Evolutionary conservation across 1,284 basidiomycete species (phyloP), one percentile per base, ranked within the genome.

Genomic region (Microbotryomycetes sp.): DNA sequence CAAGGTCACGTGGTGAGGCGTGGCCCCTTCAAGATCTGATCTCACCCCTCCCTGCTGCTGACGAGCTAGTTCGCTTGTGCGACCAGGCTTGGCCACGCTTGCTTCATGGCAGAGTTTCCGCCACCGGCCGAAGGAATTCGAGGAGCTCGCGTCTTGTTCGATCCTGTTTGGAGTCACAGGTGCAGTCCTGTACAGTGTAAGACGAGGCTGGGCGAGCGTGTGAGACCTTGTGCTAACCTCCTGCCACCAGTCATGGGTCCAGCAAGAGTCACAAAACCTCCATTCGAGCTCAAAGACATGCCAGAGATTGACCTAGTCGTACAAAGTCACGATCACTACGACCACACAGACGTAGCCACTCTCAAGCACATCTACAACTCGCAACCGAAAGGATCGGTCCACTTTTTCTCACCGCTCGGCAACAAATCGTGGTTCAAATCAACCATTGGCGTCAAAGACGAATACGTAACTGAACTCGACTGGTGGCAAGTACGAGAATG

Each of bases 1-100:
- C 60, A 86, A 85, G 70, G 79, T 83, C 7, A 88, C 85, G 0
- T 88, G 85, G 85, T 77, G 87, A 2, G 85, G 83, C n/a, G n/a
- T n/a, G n/a, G n/a, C n/a, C n/a, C n/a, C n/a, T n/a, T n/a, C n/a
- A n/a, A n/a, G n/a, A n/a, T n/a, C n/a, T n/a, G n/a, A n/a, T n/a
- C n/a, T n/a, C n/a, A n/a, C n/a, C n/a, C n/a, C n/a, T n/a, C n/a
- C n/a, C n/a, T n/a, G n/a, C n/a, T n/a, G n/a, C n/a, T n/a, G n/a
- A n/a, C n/a, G n/a, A n/a, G n/a, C n/a, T 29, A 26, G 27, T 3
- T 30, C 24, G 16, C 5, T 7, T 21, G 35, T 11, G 28, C 11
- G 13, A 13, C 51, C 15, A 3, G 13, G 3, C 27, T 64, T n/a
- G 73, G 78, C 0, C 87, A 88, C 72, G 87, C 87, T 0, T 85